Percentiles rank a stretch among this genome's conserved stretches.
Conservation (phyloP, 345 rosid genomes). For the Geranium rotundifolium region DNA sequence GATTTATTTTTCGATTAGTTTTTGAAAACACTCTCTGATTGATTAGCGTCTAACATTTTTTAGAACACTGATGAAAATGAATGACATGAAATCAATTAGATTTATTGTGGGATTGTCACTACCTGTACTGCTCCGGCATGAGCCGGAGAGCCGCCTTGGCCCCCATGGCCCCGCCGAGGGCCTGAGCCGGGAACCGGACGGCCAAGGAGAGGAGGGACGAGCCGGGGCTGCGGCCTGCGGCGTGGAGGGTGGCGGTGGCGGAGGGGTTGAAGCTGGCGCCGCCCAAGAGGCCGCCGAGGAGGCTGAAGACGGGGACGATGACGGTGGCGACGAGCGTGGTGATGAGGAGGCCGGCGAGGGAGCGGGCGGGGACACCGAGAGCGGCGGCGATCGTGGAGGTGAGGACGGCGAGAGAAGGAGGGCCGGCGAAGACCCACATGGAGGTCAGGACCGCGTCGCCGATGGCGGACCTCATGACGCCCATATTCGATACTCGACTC, state of each 20-base stretch:
- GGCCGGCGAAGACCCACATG: constrained; percentile 31
- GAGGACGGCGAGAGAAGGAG: constrained; percentile 25
- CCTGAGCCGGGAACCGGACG: constrained; percentile 45
- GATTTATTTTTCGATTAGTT: no score
- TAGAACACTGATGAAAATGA: no score
- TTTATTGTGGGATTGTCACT: no score
- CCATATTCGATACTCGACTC: constrained; percentile 10
- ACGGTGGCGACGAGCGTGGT: constrained; percentile 14
- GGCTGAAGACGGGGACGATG: constrained; percentile 28
- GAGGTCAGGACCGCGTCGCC: constrained; percentile 29
- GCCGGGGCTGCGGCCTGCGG: constrained; percentile 29
- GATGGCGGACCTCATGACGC: constrained; percentile 20
- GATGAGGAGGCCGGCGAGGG: constrained; percentile 19
- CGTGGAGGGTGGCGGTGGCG: constrained; percentile 28
- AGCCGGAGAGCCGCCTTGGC: constrained; percentile 27
- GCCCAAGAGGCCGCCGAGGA: constrained; percentile 24
- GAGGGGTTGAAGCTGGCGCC: constrained; percentile 49
- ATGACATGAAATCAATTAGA: no score
- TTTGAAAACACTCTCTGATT: no score
- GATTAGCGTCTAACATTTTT: no score
- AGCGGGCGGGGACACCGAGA: constrained; percentile 17
- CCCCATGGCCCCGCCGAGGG: constrained; percentile 36
- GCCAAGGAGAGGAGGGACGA: constrained; percentile 35
- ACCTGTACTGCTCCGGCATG: constrained; percentile 33
- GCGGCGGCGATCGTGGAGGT: constrained; percentile 21